Conservation (phyloP, 148 eudicot species). For the Pharnaceum exiguum region DNA sequence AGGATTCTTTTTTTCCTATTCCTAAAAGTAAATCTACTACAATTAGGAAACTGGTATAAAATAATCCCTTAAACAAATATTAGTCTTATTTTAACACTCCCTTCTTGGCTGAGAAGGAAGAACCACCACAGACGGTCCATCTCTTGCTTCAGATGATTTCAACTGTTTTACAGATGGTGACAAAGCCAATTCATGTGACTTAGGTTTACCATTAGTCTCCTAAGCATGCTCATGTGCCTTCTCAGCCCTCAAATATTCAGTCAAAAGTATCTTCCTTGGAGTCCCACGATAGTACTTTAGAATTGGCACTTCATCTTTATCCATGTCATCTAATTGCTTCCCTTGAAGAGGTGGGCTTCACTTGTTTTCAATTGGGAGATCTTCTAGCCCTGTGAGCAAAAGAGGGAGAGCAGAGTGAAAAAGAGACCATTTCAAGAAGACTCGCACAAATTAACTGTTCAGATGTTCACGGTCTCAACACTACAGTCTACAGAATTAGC, state of each 20-base stretch:
- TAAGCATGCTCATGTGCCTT: neutral
- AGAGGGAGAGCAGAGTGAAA: too few relatives aligned
- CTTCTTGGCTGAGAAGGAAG: slow-evolving; percentile 54
- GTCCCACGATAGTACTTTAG: slow-evolving; percentile 11
- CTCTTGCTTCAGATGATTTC: slow-evolving; percentile 15
- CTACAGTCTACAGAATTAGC: too few relatives aligned
- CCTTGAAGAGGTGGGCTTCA: slow-evolving; percentile 13
- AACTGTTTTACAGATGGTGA: slow-evolving; percentile 16
- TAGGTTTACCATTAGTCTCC: slow-evolving; percentile 15
- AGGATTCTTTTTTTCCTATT: too few relatives aligned
- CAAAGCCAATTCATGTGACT: slow-evolving; percentile 16
- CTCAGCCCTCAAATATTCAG: slow-evolving; percentile 10
- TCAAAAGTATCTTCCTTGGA: slow-evolving; percentile 16
- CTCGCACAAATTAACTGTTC: too few relatives aligned
- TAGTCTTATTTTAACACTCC: too few relatives aligned
- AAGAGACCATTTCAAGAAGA: too few relatives aligned
- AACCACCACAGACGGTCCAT: slow-evolving; percentile 59
- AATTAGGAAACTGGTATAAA: too few relatives aligned
- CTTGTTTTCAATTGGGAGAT: slow-evolving; percentile 36
- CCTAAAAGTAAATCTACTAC: too few relatives aligned
- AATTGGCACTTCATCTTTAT: slow-evolving; percentile 23
- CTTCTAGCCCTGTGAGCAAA: slow-evolving; percentile 46
- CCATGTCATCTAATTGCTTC: slow-evolving; percentile 14
- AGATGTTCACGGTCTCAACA: too few relatives aligned
- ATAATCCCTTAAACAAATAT: too few relatives aligned